Evolutionary conservation across 2,329 filamentous ascomycete species (phyloP).

Genomic region (Setomelanomma holmii): DNA sequence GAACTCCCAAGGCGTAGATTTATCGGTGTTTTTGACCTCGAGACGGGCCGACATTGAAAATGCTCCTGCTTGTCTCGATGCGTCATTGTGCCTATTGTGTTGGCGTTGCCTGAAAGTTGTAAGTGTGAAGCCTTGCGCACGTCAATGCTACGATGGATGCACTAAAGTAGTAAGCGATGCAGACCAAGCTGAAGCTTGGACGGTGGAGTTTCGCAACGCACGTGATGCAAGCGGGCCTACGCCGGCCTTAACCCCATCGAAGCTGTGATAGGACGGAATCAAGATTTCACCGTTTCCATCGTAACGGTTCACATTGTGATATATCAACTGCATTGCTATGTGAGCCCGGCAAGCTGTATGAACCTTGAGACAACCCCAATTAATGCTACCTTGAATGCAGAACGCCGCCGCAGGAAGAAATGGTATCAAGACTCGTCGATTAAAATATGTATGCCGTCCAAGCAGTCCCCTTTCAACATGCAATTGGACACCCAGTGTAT

Average conservation of each 20-base stretch:
- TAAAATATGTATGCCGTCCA: constrained; percentile 3
- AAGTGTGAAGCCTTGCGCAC: too few relatives aligned
- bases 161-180: background rate
- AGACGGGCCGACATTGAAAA: too few relatives aligned
- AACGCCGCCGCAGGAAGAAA: background rate
- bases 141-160: background rate
- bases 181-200: background rate
- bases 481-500: background rate
- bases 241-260: background rate
- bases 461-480: background rate
- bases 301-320: too few relatives aligned
- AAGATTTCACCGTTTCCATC: too few relatives aligned
- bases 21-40: background rate
- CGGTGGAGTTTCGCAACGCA: background rate
- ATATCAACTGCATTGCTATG: background rate
- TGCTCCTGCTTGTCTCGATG: too few relatives aligned
- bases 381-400: background rate
- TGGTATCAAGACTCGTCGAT: constrained; percentile 1
- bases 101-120: too few relatives aligned
- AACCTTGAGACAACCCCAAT: background rate
- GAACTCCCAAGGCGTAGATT: background rate
- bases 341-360: background rate
- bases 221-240: background rate
- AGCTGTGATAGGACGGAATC: background rate
- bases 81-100: too few relatives aligned